Conservation (phyloP, 352 stramenopile genomes). For the Phytopythium litorale region DNA sequence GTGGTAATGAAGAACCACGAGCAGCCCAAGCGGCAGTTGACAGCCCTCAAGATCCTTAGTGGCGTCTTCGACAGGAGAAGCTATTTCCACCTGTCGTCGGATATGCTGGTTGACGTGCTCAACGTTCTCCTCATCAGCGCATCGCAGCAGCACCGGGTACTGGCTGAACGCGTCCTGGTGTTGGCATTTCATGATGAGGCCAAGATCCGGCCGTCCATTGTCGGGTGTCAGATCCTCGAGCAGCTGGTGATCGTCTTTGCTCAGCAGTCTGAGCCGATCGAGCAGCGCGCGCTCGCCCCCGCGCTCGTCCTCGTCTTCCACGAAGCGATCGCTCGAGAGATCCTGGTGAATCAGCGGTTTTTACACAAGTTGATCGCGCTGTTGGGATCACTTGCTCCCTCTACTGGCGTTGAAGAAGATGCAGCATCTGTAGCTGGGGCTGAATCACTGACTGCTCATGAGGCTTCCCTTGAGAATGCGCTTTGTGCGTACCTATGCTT, state of each 20-base stretch:
- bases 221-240: conserved; percentile 58
- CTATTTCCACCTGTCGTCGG: conserved; percentile 45
- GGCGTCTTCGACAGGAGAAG: conserved; percentile 26
- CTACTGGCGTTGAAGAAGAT: not conserved
- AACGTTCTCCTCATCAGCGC: conserved; percentile 59
- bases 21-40: conserved; percentile 37
- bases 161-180: conserved; percentile 46
- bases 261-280: conserved; percentile 25
- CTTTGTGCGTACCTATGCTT: conserved; percentile 55
- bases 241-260: conserved; percentile 65
- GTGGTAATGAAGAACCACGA: conserved; percentile 32
- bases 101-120: conserved; percentile 57
- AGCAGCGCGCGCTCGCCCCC: conserved; percentile 23
- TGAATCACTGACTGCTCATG: conserved; percentile 1
- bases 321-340: conserved; percentile 33
- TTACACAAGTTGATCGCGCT: conserved; percentile 46
- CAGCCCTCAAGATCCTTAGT: conserved; percentile 31
- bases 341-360: conserved; percentile 56
- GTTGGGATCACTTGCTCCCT: conserved; percentile 18
- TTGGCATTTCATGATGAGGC: conserved; percentile 43
- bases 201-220: conserved; percentile 37
- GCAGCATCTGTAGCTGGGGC: not conserved
- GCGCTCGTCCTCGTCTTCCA: conserved; percentile 51
- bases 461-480: conserved; percentile 31
- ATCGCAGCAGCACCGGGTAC: conserved; percentile 27